These are phyloP conservation scores for Debaryomycetaceae sp. DNA, from an alignment of 1,139 yeast genomes.

Conservation along the genomic window DNA sequence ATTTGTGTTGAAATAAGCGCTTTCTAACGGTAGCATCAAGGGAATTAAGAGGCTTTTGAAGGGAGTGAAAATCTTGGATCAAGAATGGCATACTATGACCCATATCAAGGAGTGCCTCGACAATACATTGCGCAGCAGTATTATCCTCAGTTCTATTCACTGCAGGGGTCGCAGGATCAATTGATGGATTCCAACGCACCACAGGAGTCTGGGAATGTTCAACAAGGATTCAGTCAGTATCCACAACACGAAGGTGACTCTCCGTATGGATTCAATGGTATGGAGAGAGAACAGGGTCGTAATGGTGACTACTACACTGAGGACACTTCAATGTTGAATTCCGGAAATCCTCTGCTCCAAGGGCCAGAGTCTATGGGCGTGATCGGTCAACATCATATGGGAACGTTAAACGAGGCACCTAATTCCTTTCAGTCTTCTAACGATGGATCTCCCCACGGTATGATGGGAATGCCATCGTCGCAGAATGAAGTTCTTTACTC, in stretches of 20 bases:
- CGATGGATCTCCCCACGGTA: slow-evolving; percentile 1
- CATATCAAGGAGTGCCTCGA: slow-evolving; percentile 41
- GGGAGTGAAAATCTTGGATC: no score
- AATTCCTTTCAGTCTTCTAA: neutral
- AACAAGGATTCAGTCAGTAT: slow-evolving; percentile 12
- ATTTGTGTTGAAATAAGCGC: no score
- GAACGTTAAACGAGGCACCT: neutral
- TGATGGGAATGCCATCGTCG: neutral
- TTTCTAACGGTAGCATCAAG: no score
- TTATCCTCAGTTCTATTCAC: slow-evolving; percentile 32
- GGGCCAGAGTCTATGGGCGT: slow-evolving; percentile 2
- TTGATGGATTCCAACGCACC: slow-evolving; percentile 3
- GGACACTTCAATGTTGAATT: slow-evolving; percentile 19
- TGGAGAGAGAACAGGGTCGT: slow-evolving; percentile 12
- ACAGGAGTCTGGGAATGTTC: slow-evolving; percentile 4
- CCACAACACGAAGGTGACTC: slow-evolving; percentile 14
- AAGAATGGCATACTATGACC: slow-evolving; percentile 44
- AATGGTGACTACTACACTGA: slow-evolving; percentile 25
- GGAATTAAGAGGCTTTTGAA: no score
- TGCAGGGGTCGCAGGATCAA: slow-evolving; percentile 13
- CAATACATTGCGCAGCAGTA: slow-evolving; percentile 36
- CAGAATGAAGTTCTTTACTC: slow-evolving; percentile 4
- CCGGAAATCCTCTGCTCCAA: slow-evolving; percentile 6
- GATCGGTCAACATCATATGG: slow-evolving; percentile 2
- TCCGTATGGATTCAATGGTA: slow-evolving; percentile 10